Conservation (phyloP, 495 filamentous ascomycete species). For the Astrothelium subdiscretum region DNA sequence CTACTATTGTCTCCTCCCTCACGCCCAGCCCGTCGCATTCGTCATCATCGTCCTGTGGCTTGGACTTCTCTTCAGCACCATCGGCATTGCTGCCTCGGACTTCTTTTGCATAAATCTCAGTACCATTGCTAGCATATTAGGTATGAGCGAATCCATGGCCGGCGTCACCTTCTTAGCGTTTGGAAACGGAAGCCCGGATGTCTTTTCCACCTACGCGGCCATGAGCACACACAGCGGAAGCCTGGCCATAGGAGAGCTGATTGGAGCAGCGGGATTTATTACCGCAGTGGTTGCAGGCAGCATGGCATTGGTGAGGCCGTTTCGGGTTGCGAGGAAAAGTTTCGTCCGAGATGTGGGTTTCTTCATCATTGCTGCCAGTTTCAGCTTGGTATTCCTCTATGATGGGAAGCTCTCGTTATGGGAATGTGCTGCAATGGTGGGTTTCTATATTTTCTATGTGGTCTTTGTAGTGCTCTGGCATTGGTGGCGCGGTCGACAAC, state of each 20-base stretch:
- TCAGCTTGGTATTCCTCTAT: constrained; percentile 76
- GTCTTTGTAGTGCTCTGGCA: constrained; percentile 83
- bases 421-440: constrained; percentile 87
- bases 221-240: constrained; percentile 95
- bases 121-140: constrained; percentile 75
- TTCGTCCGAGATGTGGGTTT: constrained; percentile 90
- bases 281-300: constrained; percentile 95
- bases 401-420: constrained; percentile 77
- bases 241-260: constrained; percentile 87
- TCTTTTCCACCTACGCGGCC: constrained; percentile 96
- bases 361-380: constrained; percentile 77
- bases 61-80: constrained; percentile 85
- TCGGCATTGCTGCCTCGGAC: constrained; percentile 96
- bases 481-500: constrained; percentile 58
- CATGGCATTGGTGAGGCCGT: constrained; percentile 91
- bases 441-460: constrained; percentile 86
- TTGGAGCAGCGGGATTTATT: constrained; percentile 94
- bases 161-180: constrained; percentile 96
- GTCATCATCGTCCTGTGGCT: constrained; percentile 69
- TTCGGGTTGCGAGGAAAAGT: constrained; percentile 74
- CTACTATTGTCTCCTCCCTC: constrained; percentile 73
- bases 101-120: constrained; percentile 96
- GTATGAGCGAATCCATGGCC: constrained; percentile 90
- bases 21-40: constrained; percentile 67
- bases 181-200: constrained; percentile 97